Evolutionary conservation across 371 early-diverging fungal genomes (phyloP), one percentile per base, ranked within the genome.

Genomic region (Cokeromyces recurvatus): DNA sequence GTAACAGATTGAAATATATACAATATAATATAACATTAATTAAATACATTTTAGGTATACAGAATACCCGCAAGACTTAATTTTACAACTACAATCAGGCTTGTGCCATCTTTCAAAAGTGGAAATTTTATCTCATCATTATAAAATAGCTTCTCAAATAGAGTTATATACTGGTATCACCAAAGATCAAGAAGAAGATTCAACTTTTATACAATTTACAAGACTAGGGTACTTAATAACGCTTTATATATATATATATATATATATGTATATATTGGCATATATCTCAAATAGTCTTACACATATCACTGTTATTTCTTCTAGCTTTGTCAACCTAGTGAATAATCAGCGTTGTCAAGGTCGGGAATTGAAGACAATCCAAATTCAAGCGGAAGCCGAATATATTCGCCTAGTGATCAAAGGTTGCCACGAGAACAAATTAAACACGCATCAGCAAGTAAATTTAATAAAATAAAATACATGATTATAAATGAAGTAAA

Each of bases 381-480:
- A 84, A 46, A 60, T 89, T 25, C 81, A 88, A 42, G 81, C 76
- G 34, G 76, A 81, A 38, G 80, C 84, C 37, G 84, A 87, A 57
- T 85, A 78, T 48, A 62, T 90, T 25, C 78, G 87, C 41, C 51
- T 90, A 4, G 81, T 85, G 9, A 63, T 84, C 21, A 78, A 83
- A 42, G 78, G 80, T 32, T 86, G 85, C 57, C 74, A 85, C 61
- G 71, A 77, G 46, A 90, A 90, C 48, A 57, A 69, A 23, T 45
- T 87, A 22, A 90, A 90, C 57, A 75, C 82, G 23, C 84, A 84
- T 53, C 86, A 87, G 48, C 91, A 90, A 67, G 89, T 84, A 73
- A 37, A 21, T 3, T 9, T 6, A 6, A 15, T 34, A 11, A 6
- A 34, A 34, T 9, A 34, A 15, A n/a, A 27, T 11, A 27, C 5